These are phyloP conservation scores for Mycena chlorophos DNA, from an alignment of 768 basidiomycete genomes.

Conservation along the genomic window DNA sequence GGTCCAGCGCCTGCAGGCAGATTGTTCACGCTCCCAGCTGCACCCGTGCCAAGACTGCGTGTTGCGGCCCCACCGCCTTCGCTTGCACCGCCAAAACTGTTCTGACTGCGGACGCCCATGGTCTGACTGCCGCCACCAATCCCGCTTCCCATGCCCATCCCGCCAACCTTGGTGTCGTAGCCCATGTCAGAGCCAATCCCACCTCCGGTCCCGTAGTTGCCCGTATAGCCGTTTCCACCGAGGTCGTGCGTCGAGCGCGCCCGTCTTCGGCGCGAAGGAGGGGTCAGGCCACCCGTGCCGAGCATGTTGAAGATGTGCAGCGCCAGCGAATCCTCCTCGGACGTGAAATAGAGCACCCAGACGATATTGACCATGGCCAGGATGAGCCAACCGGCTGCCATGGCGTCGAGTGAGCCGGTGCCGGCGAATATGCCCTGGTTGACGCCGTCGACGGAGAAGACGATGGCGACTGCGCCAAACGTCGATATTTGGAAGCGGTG, in stretches of 20 bases:
- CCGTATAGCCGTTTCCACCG: slow-evolving; percentile 63
- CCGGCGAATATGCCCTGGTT: slow-evolving; percentile 65
- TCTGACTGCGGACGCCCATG: slow-evolving; percentile 44
- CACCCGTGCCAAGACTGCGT: slow-evolving; percentile 40
- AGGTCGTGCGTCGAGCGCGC: slow-evolving; percentile 63
- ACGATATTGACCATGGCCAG: slow-evolving; percentile 88
- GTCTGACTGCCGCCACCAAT: slow-evolving; percentile 45
- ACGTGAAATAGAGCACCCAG: slow-evolving; percentile 97
- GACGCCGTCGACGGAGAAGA: slow-evolving; percentile 80
- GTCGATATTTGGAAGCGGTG: slow-evolving; percentile 89
- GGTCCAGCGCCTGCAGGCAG: slow-evolving; percentile 40
- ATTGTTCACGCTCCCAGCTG: slow-evolving; percentile 57
- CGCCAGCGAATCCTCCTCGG: slow-evolving; percentile 88
- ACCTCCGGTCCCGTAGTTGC: slow-evolving; percentile 64
- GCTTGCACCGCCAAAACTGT: slow-evolving; percentile 49
- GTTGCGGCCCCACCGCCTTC: slow-evolving; percentile 17
- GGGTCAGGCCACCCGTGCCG: slow-evolving; percentile 81
- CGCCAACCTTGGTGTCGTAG: slow-evolving; percentile 66
- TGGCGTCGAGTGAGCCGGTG: slow-evolving; percentile 63
- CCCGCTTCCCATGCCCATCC: slow-evolving; percentile 46
- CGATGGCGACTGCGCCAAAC: slow-evolving; percentile 84
- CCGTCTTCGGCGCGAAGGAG: slow-evolving; percentile 77
- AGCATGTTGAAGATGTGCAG: slow-evolving; percentile 86
- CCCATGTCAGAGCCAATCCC: slow-evolving; percentile 67
- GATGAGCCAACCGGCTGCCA: slow-evolving; percentile 94